Evolutionary conservation across 2,329 filamentous ascomycete species (phyloP).

Genomic region (Fusarium burgessii): DNA sequence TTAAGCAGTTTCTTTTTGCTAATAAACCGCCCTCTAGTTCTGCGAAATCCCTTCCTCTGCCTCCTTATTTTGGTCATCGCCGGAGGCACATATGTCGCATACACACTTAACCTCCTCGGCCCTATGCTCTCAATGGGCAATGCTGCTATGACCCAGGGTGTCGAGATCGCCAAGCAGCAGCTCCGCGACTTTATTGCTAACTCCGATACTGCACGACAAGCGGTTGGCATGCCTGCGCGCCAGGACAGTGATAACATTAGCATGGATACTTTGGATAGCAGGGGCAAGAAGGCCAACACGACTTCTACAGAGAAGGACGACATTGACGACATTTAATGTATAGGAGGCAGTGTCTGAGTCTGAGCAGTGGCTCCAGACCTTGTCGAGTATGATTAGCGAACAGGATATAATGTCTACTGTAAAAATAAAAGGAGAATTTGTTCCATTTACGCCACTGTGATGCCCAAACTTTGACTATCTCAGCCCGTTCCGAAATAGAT

Average conservation of each 20-base stretch:
- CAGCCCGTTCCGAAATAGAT: neutral
- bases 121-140: conserved; percentile 96
- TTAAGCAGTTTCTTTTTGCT: conserved; percentile 5
- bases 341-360: conserved; percentile 46
- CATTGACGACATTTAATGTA: conserved; percentile 70
- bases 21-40: conserved; percentile 66
- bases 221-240: conserved; percentile 78
- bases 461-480: neutral
- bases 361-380: conserved; percentile 26
- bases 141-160: conserved; percentile 84
- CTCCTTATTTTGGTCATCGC: conserved; percentile 83
- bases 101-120: conserved; percentile 93
- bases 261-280: conserved; percentile 71
- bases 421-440: conserved; percentile 13
- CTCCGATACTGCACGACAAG: conserved; percentile 86
- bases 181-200: conserved; percentile 90
- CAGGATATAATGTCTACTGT: conserved; percentile 49
- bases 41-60: conserved; percentile 94
- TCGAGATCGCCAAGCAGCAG: conserved; percentile 92
- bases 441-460: conserved; percentile 16
- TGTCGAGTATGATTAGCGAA: conserved; percentile 40
- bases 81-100: conserved; percentile 87
- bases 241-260: conserved; percentile 62
- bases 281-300: conserved; percentile 61
- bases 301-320: conserved; percentile 53